Percentiles rank a stretch among this genome's conserved stretches.
Evolutionary conservation across 768 basidiomycete genomes (phyloP).

Genomic region (Cyclocybe cylindracea): DNA sequence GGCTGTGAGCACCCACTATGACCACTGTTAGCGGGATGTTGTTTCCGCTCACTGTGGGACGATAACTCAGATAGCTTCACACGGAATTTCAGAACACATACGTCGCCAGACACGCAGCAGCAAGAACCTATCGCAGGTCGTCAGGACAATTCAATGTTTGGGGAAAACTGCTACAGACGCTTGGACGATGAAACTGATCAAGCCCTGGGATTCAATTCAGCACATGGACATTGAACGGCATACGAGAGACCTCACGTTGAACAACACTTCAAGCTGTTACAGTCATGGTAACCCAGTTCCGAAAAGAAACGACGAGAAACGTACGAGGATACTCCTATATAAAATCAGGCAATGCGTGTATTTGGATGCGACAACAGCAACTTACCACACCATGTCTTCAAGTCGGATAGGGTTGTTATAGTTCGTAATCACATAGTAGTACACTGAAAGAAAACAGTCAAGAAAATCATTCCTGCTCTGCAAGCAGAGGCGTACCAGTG

Average conservation of each 20-base stretch:
- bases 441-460: constrained; percentile 35
- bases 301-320: constrained; percentile 8
- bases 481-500: constrained; percentile 33
- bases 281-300: background rate
- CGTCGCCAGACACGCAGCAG: constrained; percentile 45
- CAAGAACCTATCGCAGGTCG: constrained; percentile 33
- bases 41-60: constrained; percentile 51
- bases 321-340: constrained; percentile 52
- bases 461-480: background rate
- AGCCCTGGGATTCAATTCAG: constrained; percentile 32
- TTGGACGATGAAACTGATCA: constrained; percentile 59
- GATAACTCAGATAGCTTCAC: constrained; percentile 12
- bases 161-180: constrained; percentile 28
- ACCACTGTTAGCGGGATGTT: constrained; percentile 42
- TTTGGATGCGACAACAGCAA: constrained; percentile 1
- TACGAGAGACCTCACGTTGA: constrained; percentile 42
- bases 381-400: constrained; percentile 48
- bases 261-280: constrained; percentile 53
- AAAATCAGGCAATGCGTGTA: background rate
- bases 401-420: constrained; percentile 44
- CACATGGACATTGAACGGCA: background rate
- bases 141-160: background rate
- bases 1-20: constrained; percentile 34
- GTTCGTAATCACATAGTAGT: constrained; percentile 53
- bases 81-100: constrained; percentile 22